A percentile compares a stretch with the other conserved stretches of the same genome.
phyloP scores from a whole-genome alignment of 2,329 filamentous ascomycete genomes.

The Cercospora sojina region DNA sequence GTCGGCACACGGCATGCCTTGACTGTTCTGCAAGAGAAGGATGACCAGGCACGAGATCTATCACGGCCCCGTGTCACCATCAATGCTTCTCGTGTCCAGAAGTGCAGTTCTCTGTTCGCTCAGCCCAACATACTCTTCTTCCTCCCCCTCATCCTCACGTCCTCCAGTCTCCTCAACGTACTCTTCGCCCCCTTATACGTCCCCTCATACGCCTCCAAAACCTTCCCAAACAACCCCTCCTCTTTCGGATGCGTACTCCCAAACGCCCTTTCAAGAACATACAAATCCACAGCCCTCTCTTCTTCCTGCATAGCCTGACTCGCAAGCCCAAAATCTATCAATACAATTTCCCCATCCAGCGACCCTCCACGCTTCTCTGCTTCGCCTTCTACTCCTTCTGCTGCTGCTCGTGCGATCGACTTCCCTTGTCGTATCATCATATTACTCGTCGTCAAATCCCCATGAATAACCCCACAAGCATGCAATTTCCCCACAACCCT shows the following conservation, averaged over 20 bases:
- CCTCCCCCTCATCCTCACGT: slow-evolving; percentile 87
- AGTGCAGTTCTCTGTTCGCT: slow-evolving; percentile 13
- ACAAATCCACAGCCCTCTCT: slow-evolving; percentile 91
- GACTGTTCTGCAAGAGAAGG: not conserved
- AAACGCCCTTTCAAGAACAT: slow-evolving; percentile 92
- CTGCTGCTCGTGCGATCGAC: too few relatives aligned
- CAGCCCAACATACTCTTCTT: slow-evolving; percentile 97
- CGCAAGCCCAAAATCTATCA: slow-evolving; percentile 94
- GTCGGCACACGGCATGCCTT: not conserved
- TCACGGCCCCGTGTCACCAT: not conserved
- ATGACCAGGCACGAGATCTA: not conserved
- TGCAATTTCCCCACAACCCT: slow-evolving; percentile 59
- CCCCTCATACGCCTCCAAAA: slow-evolving; percentile 71
- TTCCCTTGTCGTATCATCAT: too few relatives aligned
- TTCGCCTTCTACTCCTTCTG: too few relatives aligned
- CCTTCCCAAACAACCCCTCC: slow-evolving; percentile 76
- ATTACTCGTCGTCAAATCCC: slow-evolving; percentile 96
- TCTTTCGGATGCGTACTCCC: slow-evolving; percentile 89
- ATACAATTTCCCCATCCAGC: slow-evolving; percentile 71
- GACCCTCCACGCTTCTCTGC: slow-evolving; percentile 16
- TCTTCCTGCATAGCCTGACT: slow-evolving; percentile 80
- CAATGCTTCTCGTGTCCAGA: not conserved
- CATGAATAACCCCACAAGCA: slow-evolving; percentile 82
- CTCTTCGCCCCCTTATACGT: slow-evolving; percentile 72
- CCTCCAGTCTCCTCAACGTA: slow-evolving; percentile 80